Evolutionary conservation across 495 filamentous ascomycete genomes (phyloP).

Genomic region (Rhypophila decipiens): DNA sequence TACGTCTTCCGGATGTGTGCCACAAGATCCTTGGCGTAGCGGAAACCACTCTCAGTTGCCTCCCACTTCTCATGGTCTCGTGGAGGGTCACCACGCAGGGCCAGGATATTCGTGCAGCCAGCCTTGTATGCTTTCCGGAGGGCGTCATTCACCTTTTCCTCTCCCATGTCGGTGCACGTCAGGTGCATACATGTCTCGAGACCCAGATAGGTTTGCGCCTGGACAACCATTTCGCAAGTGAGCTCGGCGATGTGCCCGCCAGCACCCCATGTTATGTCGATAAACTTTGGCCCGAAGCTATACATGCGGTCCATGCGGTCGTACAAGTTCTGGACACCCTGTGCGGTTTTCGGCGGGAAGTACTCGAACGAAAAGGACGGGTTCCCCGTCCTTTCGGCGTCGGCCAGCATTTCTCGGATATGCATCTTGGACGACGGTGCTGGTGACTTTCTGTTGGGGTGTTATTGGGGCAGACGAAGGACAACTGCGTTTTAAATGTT

Average conservation of each 20-base stretch:
- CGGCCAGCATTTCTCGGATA: conserved; percentile 86
- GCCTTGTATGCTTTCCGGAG: conserved; percentile 85
- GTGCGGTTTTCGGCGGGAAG: conserved; percentile 98
- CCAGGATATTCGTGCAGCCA: conserved; percentile 96
- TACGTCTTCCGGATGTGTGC: conserved; percentile 86
- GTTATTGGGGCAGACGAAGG: background rate
- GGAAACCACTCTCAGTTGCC: conserved; percentile 76
- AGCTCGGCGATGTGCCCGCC: conserved; percentile 84
- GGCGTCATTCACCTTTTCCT: conserved; percentile 82
- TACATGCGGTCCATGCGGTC: conserved; percentile 99
- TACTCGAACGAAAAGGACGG: conserved; percentile 98
- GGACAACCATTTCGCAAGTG: conserved; percentile 96
- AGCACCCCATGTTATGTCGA: conserved; percentile 98
- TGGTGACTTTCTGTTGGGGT: too few relatives aligned
- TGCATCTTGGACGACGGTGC: conserved; percentile 48
- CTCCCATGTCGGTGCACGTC: conserved; percentile 97
- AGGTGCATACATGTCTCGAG: conserved; percentile 99
- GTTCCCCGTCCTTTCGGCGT: conserved; percentile 65
- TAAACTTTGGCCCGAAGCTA: conserved; percentile 82
- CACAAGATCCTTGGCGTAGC: conserved; percentile 89
- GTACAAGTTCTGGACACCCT: conserved; percentile 98
- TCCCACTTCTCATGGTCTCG: conserved; percentile 93
- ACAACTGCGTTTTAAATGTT: background rate
- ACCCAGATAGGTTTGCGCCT: conserved; percentile 93
- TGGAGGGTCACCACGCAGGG: conserved; percentile 89